phyloP scores from a whole-genome alignment of 139 green algal species.

The Closterium sp. region DNA sequence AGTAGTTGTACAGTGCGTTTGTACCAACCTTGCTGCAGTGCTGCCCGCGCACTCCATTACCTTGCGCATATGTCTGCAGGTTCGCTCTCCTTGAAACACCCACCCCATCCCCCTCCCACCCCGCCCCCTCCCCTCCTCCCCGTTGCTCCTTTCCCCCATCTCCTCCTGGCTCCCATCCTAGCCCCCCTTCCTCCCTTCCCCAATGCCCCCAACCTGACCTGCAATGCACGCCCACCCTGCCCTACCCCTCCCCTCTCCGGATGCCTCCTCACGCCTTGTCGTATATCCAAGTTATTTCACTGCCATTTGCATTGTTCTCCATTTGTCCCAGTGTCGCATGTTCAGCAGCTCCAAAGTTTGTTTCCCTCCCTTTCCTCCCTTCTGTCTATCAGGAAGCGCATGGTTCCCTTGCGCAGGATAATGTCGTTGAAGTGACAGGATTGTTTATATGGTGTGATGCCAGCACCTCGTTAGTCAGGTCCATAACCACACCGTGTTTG shows the following conservation, averaged over 20 bases:
- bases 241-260: too few species aligned
- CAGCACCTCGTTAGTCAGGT: not conserved
- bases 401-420: not conserved
- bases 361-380: not conserved
- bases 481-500: not conserved
- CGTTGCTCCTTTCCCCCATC: not conserved
- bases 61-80: not conserved
- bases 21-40: too few species aligned
- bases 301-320: not conserved
- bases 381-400: not conserved
- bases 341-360: not conserved
- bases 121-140: not conserved
- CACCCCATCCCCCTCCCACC: not conserved
- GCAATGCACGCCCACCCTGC: too few species aligned
- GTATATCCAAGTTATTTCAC: too few species aligned
- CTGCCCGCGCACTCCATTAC: too few species aligned
- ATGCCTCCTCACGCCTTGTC: too few species aligned
- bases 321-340: too few species aligned
- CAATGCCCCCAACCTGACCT: too few species aligned
- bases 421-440: not conserved
- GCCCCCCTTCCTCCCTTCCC: too few species aligned
- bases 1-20: too few species aligned
- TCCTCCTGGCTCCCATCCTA: too few species aligned
- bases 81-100: too few species aligned
- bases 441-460: not conserved